These are phyloP conservation scores for Boletellus sp. DNA, from an alignment of 768 basidiomycete species.

Conservation along the genomic window DNA sequence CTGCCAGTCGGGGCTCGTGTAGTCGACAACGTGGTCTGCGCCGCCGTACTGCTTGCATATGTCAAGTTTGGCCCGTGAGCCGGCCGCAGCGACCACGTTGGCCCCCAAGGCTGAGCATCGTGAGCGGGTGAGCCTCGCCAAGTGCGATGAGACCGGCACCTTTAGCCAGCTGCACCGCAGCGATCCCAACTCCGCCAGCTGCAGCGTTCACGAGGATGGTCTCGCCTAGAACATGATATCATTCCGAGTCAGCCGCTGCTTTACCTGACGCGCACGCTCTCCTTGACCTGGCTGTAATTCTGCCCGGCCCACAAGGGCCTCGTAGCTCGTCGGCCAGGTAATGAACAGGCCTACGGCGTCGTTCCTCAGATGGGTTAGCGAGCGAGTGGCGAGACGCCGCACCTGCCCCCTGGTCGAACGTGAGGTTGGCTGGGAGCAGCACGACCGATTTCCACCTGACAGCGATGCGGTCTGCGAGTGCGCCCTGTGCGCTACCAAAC, in stretches of 20 bases:
- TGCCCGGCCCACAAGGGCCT: conserved; percentile 83
- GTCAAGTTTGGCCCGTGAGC: conserved; percentile 74
- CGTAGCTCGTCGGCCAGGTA: conserved; percentile 94
- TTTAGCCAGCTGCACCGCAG: conserved; percentile 91
- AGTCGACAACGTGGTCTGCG: conserved; percentile 82
- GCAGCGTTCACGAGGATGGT: conserved; percentile 92
- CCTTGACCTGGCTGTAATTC: conserved; percentile 65
- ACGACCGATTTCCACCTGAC: conserved; percentile 48
- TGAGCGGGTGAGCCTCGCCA: background rate
- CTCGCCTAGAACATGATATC: conserved; percentile 51
- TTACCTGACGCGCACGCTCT: background rate
- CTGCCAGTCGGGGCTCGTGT: conserved; percentile 79
- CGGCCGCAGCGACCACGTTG: conserved; percentile 91
- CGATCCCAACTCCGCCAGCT: conserved; percentile 94
- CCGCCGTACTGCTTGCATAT: conserved; percentile 73
- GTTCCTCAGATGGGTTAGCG: background rate
- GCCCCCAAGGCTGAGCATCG: conserved; percentile 69
- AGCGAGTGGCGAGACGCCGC: conserved; percentile 24
- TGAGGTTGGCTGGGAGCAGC: conserved; percentile 70
- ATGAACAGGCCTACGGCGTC: conserved; percentile 59
- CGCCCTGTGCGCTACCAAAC: conserved; percentile 78
- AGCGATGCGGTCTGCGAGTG: conserved; percentile 74
- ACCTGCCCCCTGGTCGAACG: conserved; percentile 86
- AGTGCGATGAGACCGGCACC: conserved; percentile 39
- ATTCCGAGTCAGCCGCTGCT: conserved; percentile 4